Base-by-base conservation (phyloP, 164 flowering plant genomes). In the Paratinospora sagittata region DNA sequence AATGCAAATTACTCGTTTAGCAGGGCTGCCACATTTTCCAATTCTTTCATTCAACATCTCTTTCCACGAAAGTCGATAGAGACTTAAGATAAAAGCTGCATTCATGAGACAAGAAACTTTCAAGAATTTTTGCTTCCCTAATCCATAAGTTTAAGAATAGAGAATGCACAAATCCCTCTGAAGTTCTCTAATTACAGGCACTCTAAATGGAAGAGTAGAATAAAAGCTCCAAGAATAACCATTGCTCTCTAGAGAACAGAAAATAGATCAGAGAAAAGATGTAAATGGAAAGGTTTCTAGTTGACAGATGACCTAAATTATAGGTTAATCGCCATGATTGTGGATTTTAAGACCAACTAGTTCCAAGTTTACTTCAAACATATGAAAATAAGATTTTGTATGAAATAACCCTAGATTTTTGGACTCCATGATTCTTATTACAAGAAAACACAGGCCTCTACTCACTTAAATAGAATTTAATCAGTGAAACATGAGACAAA, bases 1-100 rank as follows among this genome's bases (percentile, higher is more conserved):
- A 90, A 92, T 89, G 88, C 89, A 88, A 94, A 91, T 77, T 85
- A 94, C 89, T 87, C 85, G 86, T 84, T 86, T 84, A 88, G 90
- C 94, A 93, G 93, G 76, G 88, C 82, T 86, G 90, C 85, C 87
- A 89, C 81, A 90, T 76, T 83, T 87, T 85, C 87, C 89, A 84
- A 81, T 80, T 86, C 92, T 84, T 84, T 87, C 87, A 86, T 75
- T 84, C 85, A 80, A 91, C 86, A 85, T 83, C 92, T 88, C 89
- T 88, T 88, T 84, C 92, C 94, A 85, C 86, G 89, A 86, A 82
- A 81, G 84, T 80, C 80, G 86, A 84, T 78, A 84, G 81, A 81
- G 80, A 83, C 80, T 83, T 79, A 84, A 86, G 79, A 78, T 74
- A 84, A 78, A 85, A 85, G 92, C 93, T 90, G 97, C 97, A 95